Evolutionary conservation across 805 yeast genomes (phyloP).

Genomic region (Candida ipomoeae): DNA sequence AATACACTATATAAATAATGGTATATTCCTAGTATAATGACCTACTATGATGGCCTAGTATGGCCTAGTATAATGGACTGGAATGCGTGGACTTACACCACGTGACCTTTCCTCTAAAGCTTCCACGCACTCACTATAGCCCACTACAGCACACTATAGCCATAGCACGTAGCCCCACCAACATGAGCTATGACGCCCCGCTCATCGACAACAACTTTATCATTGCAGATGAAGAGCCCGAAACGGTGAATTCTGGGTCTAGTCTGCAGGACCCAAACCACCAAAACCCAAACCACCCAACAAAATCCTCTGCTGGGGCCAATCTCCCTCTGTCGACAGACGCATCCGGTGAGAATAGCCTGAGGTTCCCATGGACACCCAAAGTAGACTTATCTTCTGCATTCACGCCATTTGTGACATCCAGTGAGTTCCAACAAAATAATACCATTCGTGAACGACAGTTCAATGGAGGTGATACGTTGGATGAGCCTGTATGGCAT

Average conservation of each 20-base stretch:
- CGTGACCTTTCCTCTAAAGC: not conserved
- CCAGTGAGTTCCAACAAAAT: conserved; percentile 10
- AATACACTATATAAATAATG: too few relatives aligned
- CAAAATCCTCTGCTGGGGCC: not conserved
- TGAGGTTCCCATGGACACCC: conserved; percentile 14
- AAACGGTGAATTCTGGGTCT: not conserved
- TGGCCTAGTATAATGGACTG: too few relatives aligned
- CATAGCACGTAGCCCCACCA: not conserved
- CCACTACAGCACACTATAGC: not conserved
- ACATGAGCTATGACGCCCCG: not conserved
- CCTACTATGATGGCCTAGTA: too few relatives aligned
- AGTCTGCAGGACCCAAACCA: not conserved
- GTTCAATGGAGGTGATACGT: conserved; percentile 64
- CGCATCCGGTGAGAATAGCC: not conserved
- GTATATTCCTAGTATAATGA: too few relatives aligned
- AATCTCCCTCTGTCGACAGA: not conserved
- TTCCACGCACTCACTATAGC: not conserved
- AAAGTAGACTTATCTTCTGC: conserved; percentile 16
- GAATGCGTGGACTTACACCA: not conserved
- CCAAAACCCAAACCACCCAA: not conserved
- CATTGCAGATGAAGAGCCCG: conserved; percentile 31
- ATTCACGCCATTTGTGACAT: conserved; percentile 16
- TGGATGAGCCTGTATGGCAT: conserved; percentile 63
- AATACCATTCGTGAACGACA: conserved; percentile 42
- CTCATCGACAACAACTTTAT: conserved; percentile 21